phyloP scores from a whole-genome alignment of 768 basidiomycete species.

The Termitomyces sp. region DNA sequence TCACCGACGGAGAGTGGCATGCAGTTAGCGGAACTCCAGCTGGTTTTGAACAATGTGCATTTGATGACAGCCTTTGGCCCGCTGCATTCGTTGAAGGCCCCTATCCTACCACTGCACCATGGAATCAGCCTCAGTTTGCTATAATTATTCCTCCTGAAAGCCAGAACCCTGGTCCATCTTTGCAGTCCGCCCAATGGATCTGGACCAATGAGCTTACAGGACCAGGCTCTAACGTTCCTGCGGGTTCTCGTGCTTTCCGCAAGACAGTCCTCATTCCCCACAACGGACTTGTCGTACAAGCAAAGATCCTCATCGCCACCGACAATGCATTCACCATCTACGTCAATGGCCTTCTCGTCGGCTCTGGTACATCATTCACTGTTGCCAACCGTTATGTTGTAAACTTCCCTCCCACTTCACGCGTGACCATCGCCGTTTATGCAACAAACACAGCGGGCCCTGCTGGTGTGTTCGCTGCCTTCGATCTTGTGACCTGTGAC shows the following conservation, averaged over 20 bases:
- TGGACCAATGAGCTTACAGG: slow-evolving; percentile 24
- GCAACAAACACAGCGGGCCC: slow-evolving; percentile 10
- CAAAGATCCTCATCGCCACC: slow-evolving; percentile 18
- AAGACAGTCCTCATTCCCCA: slow-evolving; percentile 18
- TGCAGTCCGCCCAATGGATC: slow-evolving; percentile 22
- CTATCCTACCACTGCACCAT: slow-evolving; percentile 10
- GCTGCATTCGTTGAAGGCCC: slow-evolving; percentile 19
- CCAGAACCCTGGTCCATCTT: slow-evolving; percentile 16
- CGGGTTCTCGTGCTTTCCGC: slow-evolving; percentile 23
- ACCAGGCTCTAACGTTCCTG: slow-evolving; percentile 13
- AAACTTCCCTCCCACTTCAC: slow-evolving; percentile 9
- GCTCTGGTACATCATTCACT: slow-evolving; percentile 14
- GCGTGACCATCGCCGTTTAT: slow-evolving; percentile 17
- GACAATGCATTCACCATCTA: slow-evolving; percentile 24
- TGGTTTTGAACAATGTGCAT: slow-evolving; percentile 23
- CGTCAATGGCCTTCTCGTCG: slow-evolving; percentile 22
- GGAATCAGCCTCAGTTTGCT: slow-evolving; percentile 4
- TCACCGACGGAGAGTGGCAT: slow-evolving; percentile 26
- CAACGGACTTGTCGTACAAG: slow-evolving; percentile 16
- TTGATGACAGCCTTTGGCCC: slow-evolving; percentile 24
- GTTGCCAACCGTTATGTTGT: slow-evolving; percentile 15
- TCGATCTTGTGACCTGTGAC: slow-evolving; percentile 14
- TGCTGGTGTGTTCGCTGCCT: slow-evolving; percentile 16
- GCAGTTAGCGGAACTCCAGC: slow-evolving; percentile 15
- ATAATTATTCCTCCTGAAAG: slow-evolving; percentile 12